Percentiles rank a stretch among this genome's conserved stretches.
phyloP scores from a whole-genome alignment of 2,329 filamentous ascomycete genomes.

The Penicillium griseofulvum region DNA sequence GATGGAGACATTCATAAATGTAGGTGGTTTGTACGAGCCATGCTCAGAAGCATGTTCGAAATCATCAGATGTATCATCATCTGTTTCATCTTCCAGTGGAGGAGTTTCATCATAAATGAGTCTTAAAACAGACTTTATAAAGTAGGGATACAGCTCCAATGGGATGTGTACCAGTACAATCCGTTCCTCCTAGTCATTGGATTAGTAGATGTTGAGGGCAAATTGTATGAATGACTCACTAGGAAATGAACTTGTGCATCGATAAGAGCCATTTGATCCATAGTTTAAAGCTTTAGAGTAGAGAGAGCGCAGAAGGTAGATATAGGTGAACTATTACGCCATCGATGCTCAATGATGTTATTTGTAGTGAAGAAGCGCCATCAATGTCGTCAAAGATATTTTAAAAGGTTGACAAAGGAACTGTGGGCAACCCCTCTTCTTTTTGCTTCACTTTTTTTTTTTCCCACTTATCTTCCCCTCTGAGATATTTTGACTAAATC shows the following conservation, averaged over 20 bases:
- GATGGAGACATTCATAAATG: constrained; percentile 89
- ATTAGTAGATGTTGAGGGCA: neutral
- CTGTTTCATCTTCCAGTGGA: constrained; percentile 37
- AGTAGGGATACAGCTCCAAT: constrained; percentile 69
- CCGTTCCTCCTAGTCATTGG: constrained; percentile 66
- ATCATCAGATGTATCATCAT: constrained; percentile 44
- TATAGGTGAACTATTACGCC: too few relatives aligned
- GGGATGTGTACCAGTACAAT: constrained; percentile 90
- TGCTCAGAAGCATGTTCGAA: constrained; percentile 28
- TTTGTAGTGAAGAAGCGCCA: neutral
- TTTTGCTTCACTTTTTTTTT: constrained; percentile 1
- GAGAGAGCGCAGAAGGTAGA: too few relatives aligned
- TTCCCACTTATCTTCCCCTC: constrained; percentile 19
- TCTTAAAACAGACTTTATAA: constrained; percentile 83
- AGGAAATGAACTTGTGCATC: constrained; percentile 26
- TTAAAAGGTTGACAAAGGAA: neutral
- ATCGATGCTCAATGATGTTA: constrained; percentile 15
- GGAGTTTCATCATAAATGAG: constrained; percentile 66
- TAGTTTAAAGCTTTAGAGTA: neutral
- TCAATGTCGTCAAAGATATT: constrained; percentile 14
- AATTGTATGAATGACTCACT: constrained; percentile 11
- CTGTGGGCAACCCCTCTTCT: neutral
- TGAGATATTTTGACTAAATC: neutral
- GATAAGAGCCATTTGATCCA: constrained; percentile 22
- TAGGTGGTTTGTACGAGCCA: constrained; percentile 55